A percentile compares a stretch with the other conserved stretches of the same genome.
Conservation (phyloP, 768 basidiomycete genomes). For the Boletus pseudopeckii region DNA sequence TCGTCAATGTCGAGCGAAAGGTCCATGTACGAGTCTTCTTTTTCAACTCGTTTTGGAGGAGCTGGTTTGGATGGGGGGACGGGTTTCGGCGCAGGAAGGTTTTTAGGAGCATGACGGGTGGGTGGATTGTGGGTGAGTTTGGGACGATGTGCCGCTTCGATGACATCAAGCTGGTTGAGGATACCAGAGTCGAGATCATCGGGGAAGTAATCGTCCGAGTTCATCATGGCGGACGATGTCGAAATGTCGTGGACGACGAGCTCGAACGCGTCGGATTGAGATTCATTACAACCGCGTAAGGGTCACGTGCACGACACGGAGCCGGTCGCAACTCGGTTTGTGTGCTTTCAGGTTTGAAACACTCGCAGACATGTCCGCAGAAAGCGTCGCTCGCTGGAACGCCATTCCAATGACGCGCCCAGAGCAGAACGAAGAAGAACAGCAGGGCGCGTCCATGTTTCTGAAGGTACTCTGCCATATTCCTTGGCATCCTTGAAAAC, state of each 20-base stretch:
- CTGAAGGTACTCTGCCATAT: constrained; percentile 69
- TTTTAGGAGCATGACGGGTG: constrained; percentile 1
- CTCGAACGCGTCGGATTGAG: not conserved
- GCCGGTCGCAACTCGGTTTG: not conserved
- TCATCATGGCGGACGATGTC: constrained; percentile 43
- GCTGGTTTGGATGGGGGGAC: constrained; percentile 17
- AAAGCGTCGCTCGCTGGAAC: constrained; percentile 69
- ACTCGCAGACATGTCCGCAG: constrained; percentile 50
- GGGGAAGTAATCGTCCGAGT: constrained; percentile 74
- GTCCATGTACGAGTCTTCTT: constrained; percentile 50
- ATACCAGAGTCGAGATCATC: constrained; percentile 61
- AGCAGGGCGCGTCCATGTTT: constrained; percentile 27
- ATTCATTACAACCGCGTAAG: not conserved
- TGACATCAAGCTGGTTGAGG: constrained; percentile 60
- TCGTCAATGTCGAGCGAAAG: constrained; percentile 57
- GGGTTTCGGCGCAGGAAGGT: constrained; percentile 8
- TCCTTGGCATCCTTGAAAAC: constrained; percentile 40
- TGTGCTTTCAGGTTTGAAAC: not conserved
- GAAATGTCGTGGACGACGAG: constrained; percentile 1
- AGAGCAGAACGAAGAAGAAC: constrained; percentile 26
- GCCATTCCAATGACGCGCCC: constrained; percentile 52
- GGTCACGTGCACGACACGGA: constrained; percentile 15
- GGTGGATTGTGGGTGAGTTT: constrained; percentile 11
- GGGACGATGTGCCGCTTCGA: constrained; percentile 57
- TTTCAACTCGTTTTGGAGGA: constrained; percentile 19